phyloP scores from a whole-genome alignment of 805 yeast genomes.

The Hanseniaspora opuntiae region DNA sequence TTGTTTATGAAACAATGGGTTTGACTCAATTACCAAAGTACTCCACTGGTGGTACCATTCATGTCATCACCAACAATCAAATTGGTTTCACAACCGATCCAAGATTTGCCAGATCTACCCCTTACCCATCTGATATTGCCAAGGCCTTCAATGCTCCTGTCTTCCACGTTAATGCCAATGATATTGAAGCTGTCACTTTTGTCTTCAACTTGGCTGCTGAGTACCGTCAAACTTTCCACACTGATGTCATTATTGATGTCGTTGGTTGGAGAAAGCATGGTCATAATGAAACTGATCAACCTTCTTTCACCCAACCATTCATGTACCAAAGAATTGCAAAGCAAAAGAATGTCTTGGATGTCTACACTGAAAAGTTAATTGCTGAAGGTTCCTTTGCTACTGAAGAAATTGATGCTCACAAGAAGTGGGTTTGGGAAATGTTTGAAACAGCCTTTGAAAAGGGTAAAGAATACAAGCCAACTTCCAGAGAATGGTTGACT shows the following conservation, averaged over 20 bases:
- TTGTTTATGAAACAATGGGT: constrained; percentile 96
- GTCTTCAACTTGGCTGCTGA: constrained; percentile 95
- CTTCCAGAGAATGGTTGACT: constrained; percentile 93
- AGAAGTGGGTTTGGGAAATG: constrained; percentile 92
- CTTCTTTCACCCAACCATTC: constrained; percentile 93
- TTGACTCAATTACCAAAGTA: constrained; percentile 84
- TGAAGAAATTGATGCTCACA: constrained; percentile 88
- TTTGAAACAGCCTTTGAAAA: constrained; percentile 82
- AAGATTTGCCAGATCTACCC: constrained; percentile 90
- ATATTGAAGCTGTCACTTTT: constrained; percentile 82
- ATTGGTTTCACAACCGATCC: constrained; percentile 99
- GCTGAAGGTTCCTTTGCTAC: constrained; percentile 79
- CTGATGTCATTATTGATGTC: constrained; percentile 90
- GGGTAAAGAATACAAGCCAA: constrained; percentile 80
- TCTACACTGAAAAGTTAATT: constrained; percentile 66
- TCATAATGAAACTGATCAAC: constrained; percentile 99
- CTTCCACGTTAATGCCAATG: constrained; percentile 98
- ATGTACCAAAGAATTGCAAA: constrained; percentile 87
- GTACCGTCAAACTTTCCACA: constrained; percentile 93
- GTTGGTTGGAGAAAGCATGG: constrained; percentile 98
- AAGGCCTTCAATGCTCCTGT: constrained; percentile 94
- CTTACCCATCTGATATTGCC: constrained; percentile 95
- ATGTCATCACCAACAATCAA: constrained; percentile 92
- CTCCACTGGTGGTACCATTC: constrained; percentile 96
- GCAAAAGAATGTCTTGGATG: constrained; percentile 78